A percentile compares a stretch with the other conserved stretches of the same genome.
Conservation (phyloP, 2,329 filamentous ascomycete species). For the Colletotrichum gloeosporioides region DNA sequence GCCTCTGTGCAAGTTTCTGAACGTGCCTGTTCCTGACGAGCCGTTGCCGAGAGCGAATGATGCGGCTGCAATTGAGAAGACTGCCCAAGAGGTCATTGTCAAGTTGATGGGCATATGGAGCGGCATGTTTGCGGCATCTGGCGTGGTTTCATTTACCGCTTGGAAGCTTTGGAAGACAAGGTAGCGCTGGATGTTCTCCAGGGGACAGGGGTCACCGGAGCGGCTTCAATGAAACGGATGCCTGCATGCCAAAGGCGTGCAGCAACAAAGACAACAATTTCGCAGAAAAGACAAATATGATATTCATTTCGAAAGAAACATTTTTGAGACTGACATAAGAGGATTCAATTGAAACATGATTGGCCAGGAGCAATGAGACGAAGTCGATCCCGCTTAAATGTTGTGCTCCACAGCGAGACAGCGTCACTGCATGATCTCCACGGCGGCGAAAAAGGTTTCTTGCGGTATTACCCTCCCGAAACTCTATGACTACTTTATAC, state of each 20-base stretch:
- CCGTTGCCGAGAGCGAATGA: conserved; percentile 23
- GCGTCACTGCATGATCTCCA: neutral
- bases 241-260: no score
- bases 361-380: neutral
- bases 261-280: no score
- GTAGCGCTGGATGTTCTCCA: neutral
- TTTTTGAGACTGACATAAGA: fast-evolving
- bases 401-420: neutral
- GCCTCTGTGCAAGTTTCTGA: conserved; percentile 40
- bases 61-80: neutral
- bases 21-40: conserved; percentile 32
- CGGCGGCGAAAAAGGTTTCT: neutral
- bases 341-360: neutral
- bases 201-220: no score
- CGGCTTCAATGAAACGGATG: no score
- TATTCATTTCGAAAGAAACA: neutral
- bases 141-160: neutral
- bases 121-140: neutral
- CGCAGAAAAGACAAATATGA: no score
- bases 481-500: neutral
- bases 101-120: neutral
- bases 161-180: neutral
- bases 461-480: neutral
- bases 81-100: neutral
- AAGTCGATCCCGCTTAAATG: neutral